Base-by-base conservation (phyloP, 495 filamentous ascomycete genomes). In the Sordaria brevicollis region DNA sequence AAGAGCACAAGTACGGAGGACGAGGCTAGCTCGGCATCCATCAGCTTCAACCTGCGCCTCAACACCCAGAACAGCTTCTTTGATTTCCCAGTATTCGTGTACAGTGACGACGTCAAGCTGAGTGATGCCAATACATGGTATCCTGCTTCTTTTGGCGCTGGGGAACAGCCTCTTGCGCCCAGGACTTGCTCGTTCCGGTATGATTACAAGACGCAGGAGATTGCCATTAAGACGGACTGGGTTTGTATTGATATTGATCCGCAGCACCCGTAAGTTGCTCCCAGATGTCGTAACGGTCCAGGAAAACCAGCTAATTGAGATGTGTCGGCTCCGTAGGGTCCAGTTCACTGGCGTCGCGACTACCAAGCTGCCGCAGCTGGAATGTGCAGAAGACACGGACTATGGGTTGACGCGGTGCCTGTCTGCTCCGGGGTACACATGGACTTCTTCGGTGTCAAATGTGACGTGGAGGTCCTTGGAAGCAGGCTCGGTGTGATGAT, bases 11-110 rank as follows among this genome's bases (percentile, higher is more conserved):
- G 43, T 49, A 43, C 69, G 1, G n/a, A n/a, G n/a, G 39, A 29
- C 38, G 68, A 68, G 7, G 66, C 21, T 13, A 67, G 67, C 1
- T 65, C 66, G 1, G 62, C 71, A 11, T 54, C 72, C n/a, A 67
- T 75, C 35, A 71, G 67, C 38, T 78, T 79, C 65, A 73, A 72
- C 62, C 71, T 79, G 19, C 75, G 73, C 34, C 71, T 78, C 15
- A 67, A 73, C 43, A 76, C 71, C 6, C 38, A 57, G 65, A 66
- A 57, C 35, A 65, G 43, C 21, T 25, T 71, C 36, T 75, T 74
- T 36, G 73, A 76, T 33, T 74, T 65, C 33, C 71, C 73, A 0
- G 74, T 72, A 3, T 69, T 65, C 9, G 57, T 74, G 11, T 49
- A 54, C 34, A 66, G 73, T 35, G 37, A 43, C n/a, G 69, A 62